Evolutionary conservation across 129 eudicot species (phyloP), one percentile per base, ranked within the genome.

Genomic region (Centrapalus pauciflorus): DNA sequence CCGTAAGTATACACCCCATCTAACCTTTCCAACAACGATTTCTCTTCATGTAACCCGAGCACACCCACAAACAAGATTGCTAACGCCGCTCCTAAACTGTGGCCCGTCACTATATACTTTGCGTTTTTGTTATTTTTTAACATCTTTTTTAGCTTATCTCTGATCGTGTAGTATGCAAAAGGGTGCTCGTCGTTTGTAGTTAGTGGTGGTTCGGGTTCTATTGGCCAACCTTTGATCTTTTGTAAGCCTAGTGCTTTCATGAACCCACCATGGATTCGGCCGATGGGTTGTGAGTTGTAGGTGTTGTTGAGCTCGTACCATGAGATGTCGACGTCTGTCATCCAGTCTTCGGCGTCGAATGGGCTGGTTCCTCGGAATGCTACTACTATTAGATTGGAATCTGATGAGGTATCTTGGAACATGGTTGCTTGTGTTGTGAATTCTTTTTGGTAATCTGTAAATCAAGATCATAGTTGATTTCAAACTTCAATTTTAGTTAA

Each of bases 1-100:
- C 96, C 97, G 72, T 75, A 91, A 3, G 96, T 87, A 61, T 87
- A 87, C 41, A 91, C 89, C 35, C 96, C 94, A 58, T 91, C 90
- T 65, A 87, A 45, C 54, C 85, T 80, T 48, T 77, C 56, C 70
- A 91, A 77, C 75, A 91, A n/a, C 72, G 38, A 20, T 52, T 48
- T 67, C 67, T 90, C 95, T 38, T 59, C 86, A 43, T 90, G 97
- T 41, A 84, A 61, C 11, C 77, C 78, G 23, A 91, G 48, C 50
- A 85, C 74, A 13, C 75, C 81, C 7, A 64, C 76, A n/a, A 83
- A 84, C 46, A 87, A 55, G 45, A 87, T 81, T 0, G 97, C 97
- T 46, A 91, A 67, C 19, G 96, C 96, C 23, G 80, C 97, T 41
- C 97, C 96, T 25, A 87, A 73, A 76, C 97, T 87, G 29, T 87